These are phyloP conservation scores for Calonectria ilicicola DNA, from an alignment of 2,329 filamentous ascomycete species.

Conservation along the genomic window DNA sequence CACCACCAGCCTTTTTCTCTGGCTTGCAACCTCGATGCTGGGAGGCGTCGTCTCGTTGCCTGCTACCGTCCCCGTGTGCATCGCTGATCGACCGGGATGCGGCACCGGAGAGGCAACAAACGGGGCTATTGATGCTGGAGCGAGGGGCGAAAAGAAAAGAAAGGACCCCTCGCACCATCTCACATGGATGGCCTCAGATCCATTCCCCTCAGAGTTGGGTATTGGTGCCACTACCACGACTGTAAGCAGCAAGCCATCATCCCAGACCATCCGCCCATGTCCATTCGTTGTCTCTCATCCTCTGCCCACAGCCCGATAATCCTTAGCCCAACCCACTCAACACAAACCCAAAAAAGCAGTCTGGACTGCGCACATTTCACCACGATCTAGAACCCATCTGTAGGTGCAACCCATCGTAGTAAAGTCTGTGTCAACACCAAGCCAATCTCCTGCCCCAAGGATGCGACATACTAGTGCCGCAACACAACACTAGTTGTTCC, in stretches of 20 bases:
- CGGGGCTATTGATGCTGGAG: constrained; percentile 16
- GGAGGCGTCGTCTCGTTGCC: constrained; percentile 11
- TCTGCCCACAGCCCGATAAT: constrained; percentile 20
- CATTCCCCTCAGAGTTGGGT: constrained; percentile 14
- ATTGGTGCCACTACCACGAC: constrained; percentile 13
- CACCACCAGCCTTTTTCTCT: background rate
- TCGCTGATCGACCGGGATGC: constrained; percentile 14
- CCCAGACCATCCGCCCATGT: constrained; percentile 6
- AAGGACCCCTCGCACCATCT: constrained; percentile 19
- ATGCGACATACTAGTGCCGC: background rate
- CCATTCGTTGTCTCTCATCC: background rate
- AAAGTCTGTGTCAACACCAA: background rate
- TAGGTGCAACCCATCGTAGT: constrained; percentile 1
- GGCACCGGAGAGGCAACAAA: constrained; percentile 1
- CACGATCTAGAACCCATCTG: constrained; percentile 15
- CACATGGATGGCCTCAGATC: constrained; percentile 26
- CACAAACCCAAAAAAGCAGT: constrained; percentile 13
- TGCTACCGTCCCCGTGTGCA: background rate
- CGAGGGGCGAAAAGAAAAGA: constrained; percentile 23
- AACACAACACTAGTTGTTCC: background rate
- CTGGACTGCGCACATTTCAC: constrained; percentile 25
- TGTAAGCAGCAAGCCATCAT: constrained; percentile 16
- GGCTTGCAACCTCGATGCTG: background rate
- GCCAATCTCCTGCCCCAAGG: background rate
- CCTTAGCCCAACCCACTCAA: constrained; percentile 16